These are phyloP conservation scores for Mycosphaerelloides madeirae DNA, from an alignment of 2,329 filamentous ascomycete species.

Conservation along the genomic window DNA sequence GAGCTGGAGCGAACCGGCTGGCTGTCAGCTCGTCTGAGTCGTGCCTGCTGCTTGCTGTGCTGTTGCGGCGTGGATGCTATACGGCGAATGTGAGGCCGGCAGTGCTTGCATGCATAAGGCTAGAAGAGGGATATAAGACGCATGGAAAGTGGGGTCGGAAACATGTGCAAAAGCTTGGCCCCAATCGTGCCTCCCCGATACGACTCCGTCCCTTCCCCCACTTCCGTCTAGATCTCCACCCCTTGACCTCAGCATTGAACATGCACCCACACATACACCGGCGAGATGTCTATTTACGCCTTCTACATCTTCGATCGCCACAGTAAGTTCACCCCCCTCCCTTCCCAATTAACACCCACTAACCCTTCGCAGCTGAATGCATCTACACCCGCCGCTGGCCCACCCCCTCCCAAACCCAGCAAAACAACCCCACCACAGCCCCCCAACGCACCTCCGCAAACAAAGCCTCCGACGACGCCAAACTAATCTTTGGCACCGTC, in stretches of 20 bases:
- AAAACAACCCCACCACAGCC: slow-evolving; percentile 10
- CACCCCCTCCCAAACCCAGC: slow-evolving; percentile 28
- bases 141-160: not conserved
- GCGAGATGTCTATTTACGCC: slow-evolving; percentile 84
- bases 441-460: slow-evolving; percentile 10
- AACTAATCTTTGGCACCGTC: slow-evolving; percentile 93
- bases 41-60: too few species aligned
- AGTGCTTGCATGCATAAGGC: not conserved
- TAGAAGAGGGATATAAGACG: too few species aligned
- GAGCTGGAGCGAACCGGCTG: too few species aligned
- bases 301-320: slow-evolving; percentile 99
- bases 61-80: too few species aligned
- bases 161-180: slow-evolving; percentile 2
- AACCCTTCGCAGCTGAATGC: slow-evolving; percentile 69
- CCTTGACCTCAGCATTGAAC: too few species aligned
- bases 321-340: too few species aligned
- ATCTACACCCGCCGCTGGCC: slow-evolving; percentile 89
- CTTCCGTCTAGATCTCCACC: too few species aligned
- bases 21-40: too few species aligned
- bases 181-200: not conserved
- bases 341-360: slow-evolving; percentile 5
- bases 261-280: too few species aligned
- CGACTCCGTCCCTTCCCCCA: too few species aligned
- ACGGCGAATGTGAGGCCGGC: too few species aligned
- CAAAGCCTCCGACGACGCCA: slow-evolving; percentile 70